A percentile compares a stretch with the other conserved stretches of the same genome.
phyloP scores from a whole-genome alignment of 2,329 filamentous ascomycete genomes.

The Neonectria coccinea region DNA sequence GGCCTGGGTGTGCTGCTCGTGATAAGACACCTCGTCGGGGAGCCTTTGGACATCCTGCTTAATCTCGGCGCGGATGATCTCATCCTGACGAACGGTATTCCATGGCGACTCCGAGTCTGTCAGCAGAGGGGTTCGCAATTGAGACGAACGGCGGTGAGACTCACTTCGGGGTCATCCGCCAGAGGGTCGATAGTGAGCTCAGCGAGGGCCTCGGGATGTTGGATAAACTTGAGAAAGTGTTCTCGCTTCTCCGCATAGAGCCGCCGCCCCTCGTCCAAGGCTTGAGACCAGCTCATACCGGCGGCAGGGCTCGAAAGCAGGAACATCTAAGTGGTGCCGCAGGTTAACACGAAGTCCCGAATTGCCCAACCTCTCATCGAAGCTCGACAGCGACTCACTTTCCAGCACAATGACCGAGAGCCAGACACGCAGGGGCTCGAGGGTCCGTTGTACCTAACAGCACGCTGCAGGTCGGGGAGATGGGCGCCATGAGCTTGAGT shows the following conservation, averaged over 20 bases:
- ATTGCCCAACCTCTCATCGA: neutral
- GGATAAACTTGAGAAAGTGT: constrained; percentile 84
- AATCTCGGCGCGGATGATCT: constrained; percentile 87
- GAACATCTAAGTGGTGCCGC: constrained; percentile 70
- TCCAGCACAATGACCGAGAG: constrained; percentile 91
- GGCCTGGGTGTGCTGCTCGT: constrained; percentile 79
- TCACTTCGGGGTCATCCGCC: constrained; percentile 77
- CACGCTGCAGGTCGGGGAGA: constrained; percentile 71
- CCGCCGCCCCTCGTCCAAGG: constrained; percentile 74
- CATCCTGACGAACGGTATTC: constrained; percentile 87
- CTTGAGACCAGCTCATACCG: constrained; percentile 74
- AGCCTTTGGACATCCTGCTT: constrained; percentile 94
- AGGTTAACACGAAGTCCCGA: constrained; percentile 7
- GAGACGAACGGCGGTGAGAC: constrained; percentile 25
- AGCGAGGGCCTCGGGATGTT: constrained; percentile 83
- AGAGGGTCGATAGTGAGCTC: constrained; percentile 82
- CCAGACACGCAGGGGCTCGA: constrained; percentile 76
- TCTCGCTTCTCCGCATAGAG: constrained; percentile 79
- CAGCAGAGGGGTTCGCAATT: constrained; percentile 18
- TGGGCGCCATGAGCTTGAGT: constrained; percentile 69
- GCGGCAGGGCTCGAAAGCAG: constrained; percentile 79
- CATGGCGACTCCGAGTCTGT: constrained; percentile 79
- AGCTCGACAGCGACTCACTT: constrained; percentile 62
- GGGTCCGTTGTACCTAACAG: constrained; percentile 70
- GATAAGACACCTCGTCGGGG: constrained; percentile 92